phyloP scores from a whole-genome alignment of 73 alveolate species.

The Diophrys sp. region DNA sequence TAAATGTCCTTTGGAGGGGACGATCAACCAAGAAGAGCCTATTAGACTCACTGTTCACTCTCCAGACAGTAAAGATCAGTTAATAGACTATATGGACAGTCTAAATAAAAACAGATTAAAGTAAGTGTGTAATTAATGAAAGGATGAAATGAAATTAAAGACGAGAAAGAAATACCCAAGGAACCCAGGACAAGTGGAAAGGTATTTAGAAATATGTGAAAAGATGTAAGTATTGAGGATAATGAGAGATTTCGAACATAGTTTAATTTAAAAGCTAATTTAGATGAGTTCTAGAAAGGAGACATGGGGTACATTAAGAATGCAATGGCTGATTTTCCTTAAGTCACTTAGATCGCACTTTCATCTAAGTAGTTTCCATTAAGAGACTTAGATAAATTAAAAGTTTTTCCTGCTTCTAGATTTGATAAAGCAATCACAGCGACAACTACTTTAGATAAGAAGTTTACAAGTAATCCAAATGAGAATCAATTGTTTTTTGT shows the following conservation, averaged over 20 bases:
- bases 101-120: neutral
- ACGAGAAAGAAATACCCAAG: neutral
- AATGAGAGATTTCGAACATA: neutral
- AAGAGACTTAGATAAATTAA: neutral
- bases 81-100: neutral
- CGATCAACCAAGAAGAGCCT: neutral
- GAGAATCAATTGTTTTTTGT: neutral
- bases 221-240: neutral
- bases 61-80: neutral
- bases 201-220: neutral
- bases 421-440: neutral
- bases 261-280: too few species aligned
- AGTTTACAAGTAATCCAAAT: neutral
- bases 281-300: neutral
- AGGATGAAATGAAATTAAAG: neutral
- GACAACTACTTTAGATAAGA: neutral
- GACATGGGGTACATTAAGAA: neutral
- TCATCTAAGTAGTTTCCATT: neutral
- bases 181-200: neutral
- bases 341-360: neutral
- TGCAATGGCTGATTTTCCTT: neutral
- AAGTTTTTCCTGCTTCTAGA: neutral
- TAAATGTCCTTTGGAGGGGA: neutral
- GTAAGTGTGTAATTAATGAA: neutral
- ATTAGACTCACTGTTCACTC: too few species aligned